Evolutionary conservation across 371 early-diverging fungal species (phyloP), one percentile per base, ranked within the genome.

Genomic region (Rhizopus arrhizus): DNA sequence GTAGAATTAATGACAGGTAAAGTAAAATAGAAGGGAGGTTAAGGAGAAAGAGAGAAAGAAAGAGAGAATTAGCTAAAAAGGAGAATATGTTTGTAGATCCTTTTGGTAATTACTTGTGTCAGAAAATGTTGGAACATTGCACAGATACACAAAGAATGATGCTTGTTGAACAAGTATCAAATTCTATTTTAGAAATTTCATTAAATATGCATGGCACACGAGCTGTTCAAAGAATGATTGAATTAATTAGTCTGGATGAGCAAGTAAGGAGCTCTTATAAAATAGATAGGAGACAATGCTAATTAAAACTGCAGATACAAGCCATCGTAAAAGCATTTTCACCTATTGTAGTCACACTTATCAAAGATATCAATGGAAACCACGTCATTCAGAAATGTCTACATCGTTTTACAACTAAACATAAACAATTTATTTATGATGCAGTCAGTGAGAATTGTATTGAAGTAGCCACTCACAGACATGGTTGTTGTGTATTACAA

Each of bases 401-500:
- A 35, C 89, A 90, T 62, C 80, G 85, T 35, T 73, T 94, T 28
- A 73, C 83, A 5, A 72, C 84, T 9, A 84, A 86, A 56, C 78
- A 91, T 64, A 90, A 89, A 63, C 88, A 92, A 82, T 96, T 95
- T 68, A 87, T 95, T 56, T 93, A 90, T 63, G 85, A 94, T 56
- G 90, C 91, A 33, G 94, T 98, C 46, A 85, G 91, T 40, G 65
- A 81, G 34, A 81, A 94, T 66, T 92, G 92, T 69, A 70, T 87
- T 29, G 86, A 92, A 48, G 90, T 92, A n/a, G 93, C 95, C 8
- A 96, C 93, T 0, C 97, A 98, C 64, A 83, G 92, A 31, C 97
- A 98, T 65, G 99, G 99, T 7, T 98, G 99, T 79, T 93, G 99
- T 57, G 99, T 98, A 6, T 79, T 99, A 35, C 99, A 99, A 79